These are phyloP conservation scores for Termitomyces heimii DNA, from an alignment of 768 basidiomycete species.

Conservation along the genomic window DNA sequence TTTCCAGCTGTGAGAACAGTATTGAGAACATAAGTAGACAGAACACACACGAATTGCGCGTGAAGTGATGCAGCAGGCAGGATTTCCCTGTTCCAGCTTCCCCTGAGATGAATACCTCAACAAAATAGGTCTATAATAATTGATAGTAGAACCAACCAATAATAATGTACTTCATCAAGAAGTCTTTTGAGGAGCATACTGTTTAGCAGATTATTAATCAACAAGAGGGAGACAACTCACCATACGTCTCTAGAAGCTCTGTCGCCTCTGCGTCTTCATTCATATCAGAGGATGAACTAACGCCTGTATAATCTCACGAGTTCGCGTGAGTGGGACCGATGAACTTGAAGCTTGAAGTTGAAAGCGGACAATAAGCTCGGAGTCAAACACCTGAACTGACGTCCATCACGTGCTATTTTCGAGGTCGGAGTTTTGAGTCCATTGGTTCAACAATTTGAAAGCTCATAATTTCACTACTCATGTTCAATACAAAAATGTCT, in stretches of 20 bases:
- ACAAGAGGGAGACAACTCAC: slow-evolving; percentile 31
- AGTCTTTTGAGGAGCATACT: slow-evolving; percentile 53
- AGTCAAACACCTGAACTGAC: background rate
- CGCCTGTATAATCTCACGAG: slow-evolving; percentile 3
- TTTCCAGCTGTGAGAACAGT: slow-evolving; percentile 23
- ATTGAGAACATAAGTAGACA: background rate
- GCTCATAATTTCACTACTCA: background rate
- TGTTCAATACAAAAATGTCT: slow-evolving; percentile 7
- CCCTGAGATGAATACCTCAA: slow-evolving; percentile 39
- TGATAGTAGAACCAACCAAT: slow-evolving; percentile 53
- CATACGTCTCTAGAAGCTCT: slow-evolving; percentile 92
- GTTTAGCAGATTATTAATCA: background rate
- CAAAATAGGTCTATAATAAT: slow-evolving; percentile 5
- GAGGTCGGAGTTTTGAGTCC: too few species aligned
- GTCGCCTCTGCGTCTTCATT: slow-evolving; percentile 79
- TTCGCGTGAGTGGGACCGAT: slow-evolving; percentile 1
- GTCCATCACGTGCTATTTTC: slow-evolving; percentile 7
- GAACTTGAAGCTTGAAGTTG: background rate
- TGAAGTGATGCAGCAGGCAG: slow-evolving; percentile 93
- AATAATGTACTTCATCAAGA: slow-evolving; percentile 97
- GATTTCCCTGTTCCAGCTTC: slow-evolving; percentile 98
- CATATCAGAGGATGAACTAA: slow-evolving; percentile 35
- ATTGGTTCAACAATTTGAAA: background rate
- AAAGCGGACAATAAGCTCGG: background rate
- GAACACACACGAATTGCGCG: slow-evolving; percentile 86